These are phyloP conservation scores for Hygrocybe punicea DNA, from an alignment of 768 basidiomycete genomes.

Conservation along the genomic window DNA sequence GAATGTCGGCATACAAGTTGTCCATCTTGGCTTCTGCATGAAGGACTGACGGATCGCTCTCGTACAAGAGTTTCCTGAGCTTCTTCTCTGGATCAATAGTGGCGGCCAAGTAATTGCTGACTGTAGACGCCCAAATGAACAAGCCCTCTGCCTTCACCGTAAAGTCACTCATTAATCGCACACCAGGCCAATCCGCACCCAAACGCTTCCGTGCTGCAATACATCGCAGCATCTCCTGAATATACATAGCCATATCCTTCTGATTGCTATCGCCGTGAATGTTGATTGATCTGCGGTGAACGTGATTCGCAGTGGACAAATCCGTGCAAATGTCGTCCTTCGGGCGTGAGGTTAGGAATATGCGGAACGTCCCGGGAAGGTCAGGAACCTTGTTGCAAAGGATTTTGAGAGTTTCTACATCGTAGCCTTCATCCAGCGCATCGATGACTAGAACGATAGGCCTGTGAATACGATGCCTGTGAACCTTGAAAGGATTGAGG, in stretches of 20 bases:
- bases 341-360: conserved; percentile 21
- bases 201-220: conserved; percentile 6
- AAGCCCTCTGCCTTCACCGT: conserved; percentile 16
- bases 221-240: conserved; percentile 9
- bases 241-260: conserved; percentile 17
- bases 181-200: not conserved
- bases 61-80: not conserved
- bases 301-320: conserved; percentile 6
- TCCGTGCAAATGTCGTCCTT: conserved; percentile 5
- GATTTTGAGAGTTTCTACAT: conserved; percentile 13
- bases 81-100: not conserved
- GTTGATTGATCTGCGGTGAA: conserved; percentile 5
- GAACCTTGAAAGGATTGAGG: conserved; percentile 1
- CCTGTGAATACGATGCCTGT: not conserved
- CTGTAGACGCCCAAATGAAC: conserved; percentile 20
- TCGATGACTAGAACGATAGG: conserved; percentile 19
- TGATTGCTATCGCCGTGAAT: conserved; percentile 13
- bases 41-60: not conserved
- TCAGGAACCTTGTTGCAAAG: conserved; percentile 15
- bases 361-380: conserved; percentile 15
- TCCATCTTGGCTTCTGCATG: conserved; percentile 3
- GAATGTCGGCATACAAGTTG: conserved; percentile 3
- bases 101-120: conserved; percentile 14
- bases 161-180: not conserved
- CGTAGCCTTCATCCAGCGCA: conserved; percentile 22